Evolutionary conservation across 805 yeast species (phyloP), one percentile per base, ranked within the genome.

Genomic region (Naumovozyma baii): DNA sequence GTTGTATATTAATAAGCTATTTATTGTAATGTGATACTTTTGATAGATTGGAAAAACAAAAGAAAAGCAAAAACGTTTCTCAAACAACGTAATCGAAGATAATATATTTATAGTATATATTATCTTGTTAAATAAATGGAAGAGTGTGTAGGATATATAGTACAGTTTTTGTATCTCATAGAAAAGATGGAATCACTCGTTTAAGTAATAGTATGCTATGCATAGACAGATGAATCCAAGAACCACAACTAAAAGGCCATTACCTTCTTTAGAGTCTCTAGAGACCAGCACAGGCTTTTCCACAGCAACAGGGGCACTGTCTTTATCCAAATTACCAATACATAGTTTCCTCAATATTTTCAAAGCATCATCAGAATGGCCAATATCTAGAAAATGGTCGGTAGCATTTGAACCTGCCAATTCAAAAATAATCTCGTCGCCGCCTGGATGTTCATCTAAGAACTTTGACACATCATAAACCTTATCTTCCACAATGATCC

Each of bases 361-460:
- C 51, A 79, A 78, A 31, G 99, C 97, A 50, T 88, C 96, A 47
- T 88, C 96, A 28, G 97, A 86, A 67, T 92, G 99, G 28, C 99
- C 99, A 59, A 92, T 88, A 54, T 90, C 96, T 5, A 80, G 77
- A 72, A 90, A 73, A 36, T 86, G 78, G 39, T 74, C 75, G 8
- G 96, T 84, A 41, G 87, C 88, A 59, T 86, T 95, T 43, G 72
- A 71, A 33, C 95, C 95, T 25, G 83, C 94, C 55, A 77, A 72
- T 50, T 84, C 94, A 37, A 75, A 63, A 41, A 85, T 68, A 25
- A 84, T 83, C 57, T 84, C 95, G 40, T 79, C 81, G 41, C 95
- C 95, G 57, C 95, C 95, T 18, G 82, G 81, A 56, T 76, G 81
- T 47, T 69, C 72, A 40, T 68, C 72, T 47, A 68, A 48, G 45